phyloP scores from a whole-genome alignment of 2,329 filamentous ascomycete genomes.

The Cercospora citrullina region DNA sequence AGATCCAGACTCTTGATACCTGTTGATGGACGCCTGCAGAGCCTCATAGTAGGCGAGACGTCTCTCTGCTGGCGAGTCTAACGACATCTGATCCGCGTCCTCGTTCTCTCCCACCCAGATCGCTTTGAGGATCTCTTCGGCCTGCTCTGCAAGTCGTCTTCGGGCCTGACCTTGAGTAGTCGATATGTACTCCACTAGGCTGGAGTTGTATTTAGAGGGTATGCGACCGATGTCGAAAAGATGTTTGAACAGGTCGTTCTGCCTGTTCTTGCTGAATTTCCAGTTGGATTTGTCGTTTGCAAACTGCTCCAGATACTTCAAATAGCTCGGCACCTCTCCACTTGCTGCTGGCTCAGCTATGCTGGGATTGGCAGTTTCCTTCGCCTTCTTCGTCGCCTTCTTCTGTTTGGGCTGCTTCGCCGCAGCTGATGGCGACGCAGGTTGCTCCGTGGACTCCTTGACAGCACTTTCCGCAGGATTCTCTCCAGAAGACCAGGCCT shows the following conservation, averaged over 20 bases:
- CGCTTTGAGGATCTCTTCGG: constrained; percentile 19
- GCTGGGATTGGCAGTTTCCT: not conserved
- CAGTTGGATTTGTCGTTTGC: constrained; percentile 68
- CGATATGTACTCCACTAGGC: constrained; percentile 74
- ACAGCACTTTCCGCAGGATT: constrained; percentile 25
- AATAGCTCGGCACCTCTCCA: constrained; percentile 54
- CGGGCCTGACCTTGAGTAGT: constrained; percentile 68
- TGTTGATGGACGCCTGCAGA: constrained; percentile 13
- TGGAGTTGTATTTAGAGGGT: constrained; percentile 66
- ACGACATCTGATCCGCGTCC: constrained; percentile 19
- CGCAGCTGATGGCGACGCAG: constrained; percentile 10
- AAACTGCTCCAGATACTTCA: constrained; percentile 77
- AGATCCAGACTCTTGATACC: constrained; percentile 17
- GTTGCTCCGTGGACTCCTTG: constrained; percentile 23
- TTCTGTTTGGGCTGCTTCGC: constrained; percentile 37
- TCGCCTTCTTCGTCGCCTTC: constrained; percentile 31
- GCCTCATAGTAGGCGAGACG: constrained; percentile 20
- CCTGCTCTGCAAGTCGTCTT: constrained; percentile 19
- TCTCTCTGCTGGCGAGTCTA: constrained; percentile 14
- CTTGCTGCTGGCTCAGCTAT: not conserved
- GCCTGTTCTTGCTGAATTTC: constrained; percentile 97
- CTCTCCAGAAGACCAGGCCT: constrained; percentile 46
- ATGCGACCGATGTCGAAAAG: constrained; percentile 28
- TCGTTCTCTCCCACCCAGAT: constrained; percentile 21
- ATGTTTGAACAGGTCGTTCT: constrained; percentile 81